Evolutionary conservation across 345 rosid genomes (phyloP).

Genomic region (Anacardium occidentale): DNA sequence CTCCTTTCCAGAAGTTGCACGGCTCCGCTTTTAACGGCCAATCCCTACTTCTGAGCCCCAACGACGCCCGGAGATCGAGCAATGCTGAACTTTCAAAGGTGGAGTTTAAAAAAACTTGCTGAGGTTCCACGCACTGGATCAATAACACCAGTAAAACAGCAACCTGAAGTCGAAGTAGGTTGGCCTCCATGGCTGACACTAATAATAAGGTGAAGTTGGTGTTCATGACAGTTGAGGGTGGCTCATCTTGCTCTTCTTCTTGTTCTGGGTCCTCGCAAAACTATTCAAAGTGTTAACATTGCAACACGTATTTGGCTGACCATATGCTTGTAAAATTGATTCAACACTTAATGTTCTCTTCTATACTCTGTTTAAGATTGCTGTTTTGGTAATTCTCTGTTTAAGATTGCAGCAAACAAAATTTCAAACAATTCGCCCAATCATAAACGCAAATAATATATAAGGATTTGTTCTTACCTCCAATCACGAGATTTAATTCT

Average conservation of each 20-base stretch:
- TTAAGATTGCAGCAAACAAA: background rate
- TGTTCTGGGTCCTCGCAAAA: background rate
- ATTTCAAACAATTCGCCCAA: background rate
- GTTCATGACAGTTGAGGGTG: conserved; percentile 6
- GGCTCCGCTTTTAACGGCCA: conserved; percentile 65
- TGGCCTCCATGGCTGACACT: conserved; percentile 25
- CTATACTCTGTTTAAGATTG: background rate
- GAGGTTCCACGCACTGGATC: conserved; percentile 31
- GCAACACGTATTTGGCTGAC: conserved; percentile 3
- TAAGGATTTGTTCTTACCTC: conserved; percentile 28
- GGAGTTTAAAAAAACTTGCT: conserved; percentile 32
- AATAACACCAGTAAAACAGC: conserved; percentile 25
- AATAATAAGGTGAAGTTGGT: background rate
- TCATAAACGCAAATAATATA: background rate
- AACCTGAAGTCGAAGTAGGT: background rate
- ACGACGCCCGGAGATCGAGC: conserved; percentile 58
- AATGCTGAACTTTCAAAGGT: conserved; percentile 45
- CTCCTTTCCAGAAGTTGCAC: conserved; percentile 55
- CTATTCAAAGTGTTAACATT: conserved; percentile 1
- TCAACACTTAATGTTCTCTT: conserved; percentile 1
- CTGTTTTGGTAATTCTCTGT: conserved; percentile 1
- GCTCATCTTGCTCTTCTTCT: conserved; percentile 10
- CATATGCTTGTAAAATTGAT: background rate
- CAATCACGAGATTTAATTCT: conserved; percentile 43
- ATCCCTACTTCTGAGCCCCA: conserved; percentile 55